Conservation (phyloP, 768 basidiomycete genomes). For the Rhodocollybia butyracea region DNA sequence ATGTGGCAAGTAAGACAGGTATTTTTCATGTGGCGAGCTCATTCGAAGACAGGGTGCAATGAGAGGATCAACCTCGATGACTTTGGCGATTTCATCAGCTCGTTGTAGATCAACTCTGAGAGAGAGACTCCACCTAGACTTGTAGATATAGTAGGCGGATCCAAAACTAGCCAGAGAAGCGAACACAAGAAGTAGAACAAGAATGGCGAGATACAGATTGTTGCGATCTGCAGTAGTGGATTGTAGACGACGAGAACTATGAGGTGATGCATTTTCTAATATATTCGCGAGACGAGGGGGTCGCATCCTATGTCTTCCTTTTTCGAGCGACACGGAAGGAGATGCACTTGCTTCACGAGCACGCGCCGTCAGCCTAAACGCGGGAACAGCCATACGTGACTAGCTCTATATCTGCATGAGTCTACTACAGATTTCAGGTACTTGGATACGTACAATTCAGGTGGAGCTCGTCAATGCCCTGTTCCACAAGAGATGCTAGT, state of each 20-base stretch:
- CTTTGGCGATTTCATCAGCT: constrained; percentile 31
- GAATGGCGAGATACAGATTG: constrained; percentile 35
- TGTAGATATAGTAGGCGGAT: constrained; percentile 61
- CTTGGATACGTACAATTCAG: too few relatives aligned
- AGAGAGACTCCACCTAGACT: constrained; percentile 51
- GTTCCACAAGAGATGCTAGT: too few relatives aligned
- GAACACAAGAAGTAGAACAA: constrained; percentile 44
- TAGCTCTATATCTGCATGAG: not conserved
- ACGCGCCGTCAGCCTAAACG: constrained; percentile 6
- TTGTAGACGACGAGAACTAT: constrained; percentile 11
- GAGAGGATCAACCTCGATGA: constrained; percentile 24
- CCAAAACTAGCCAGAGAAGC: constrained; percentile 53
- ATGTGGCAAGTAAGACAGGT: constrained; percentile 76
- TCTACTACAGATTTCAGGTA: too few relatives aligned
- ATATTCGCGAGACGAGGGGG: constrained; percentile 27
- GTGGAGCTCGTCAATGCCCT: too few relatives aligned
- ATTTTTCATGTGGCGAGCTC: constrained; percentile 34
- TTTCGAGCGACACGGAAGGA: constrained; percentile 64
- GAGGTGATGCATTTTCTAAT: constrained; percentile 11
- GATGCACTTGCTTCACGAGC: constrained; percentile 29
- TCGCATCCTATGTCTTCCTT: constrained; percentile 64
- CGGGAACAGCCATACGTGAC: not conserved
- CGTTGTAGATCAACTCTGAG: constrained; percentile 12
- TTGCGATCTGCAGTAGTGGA: constrained; percentile 8
- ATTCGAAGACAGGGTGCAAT: constrained; percentile 8